Conservation (phyloP, 202 grass and related monocot genomes). For the Eragrostis tef region DNA sequence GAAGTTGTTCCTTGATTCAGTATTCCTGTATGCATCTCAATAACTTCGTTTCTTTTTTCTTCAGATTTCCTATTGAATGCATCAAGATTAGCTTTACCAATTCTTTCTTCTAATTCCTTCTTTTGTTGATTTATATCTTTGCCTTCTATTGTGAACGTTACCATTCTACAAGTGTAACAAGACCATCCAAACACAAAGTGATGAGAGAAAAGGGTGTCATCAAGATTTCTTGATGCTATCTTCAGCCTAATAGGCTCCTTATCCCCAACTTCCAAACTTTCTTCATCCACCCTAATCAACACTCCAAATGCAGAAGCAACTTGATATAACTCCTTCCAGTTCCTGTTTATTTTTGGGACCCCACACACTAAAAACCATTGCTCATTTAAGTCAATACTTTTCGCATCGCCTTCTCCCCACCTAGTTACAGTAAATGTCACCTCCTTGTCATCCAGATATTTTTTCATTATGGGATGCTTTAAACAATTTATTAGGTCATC, state of each 20-base stretch:
- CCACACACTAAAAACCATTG: constrained; percentile 49
- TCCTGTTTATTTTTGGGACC: constrained; percentile 48
- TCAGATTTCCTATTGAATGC: constrained; percentile 3
- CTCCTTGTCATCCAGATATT: constrained; percentile 18
- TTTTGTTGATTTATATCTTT: constrained; percentile 10
- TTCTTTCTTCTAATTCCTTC: constrained; percentile 26
- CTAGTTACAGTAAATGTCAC: constrained; percentile 40
- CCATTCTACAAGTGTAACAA: constrained; percentile 18
- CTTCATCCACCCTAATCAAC: constrained; percentile 46
- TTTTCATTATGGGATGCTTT: constrained; percentile 25
- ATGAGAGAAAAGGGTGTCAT: constrained; percentile 37
- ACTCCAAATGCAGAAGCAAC: constrained; percentile 47
- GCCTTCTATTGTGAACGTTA: constrained; percentile 36
- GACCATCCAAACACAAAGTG: constrained; percentile 42
- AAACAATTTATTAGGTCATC: constrained; percentile 44
- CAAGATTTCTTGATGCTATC: constrained; percentile 20
- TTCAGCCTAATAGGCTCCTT: constrained; percentile 49
- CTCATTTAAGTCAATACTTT: constrained; percentile 31
- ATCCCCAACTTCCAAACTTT: constrained; percentile 43
- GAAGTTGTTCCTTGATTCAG: not conserved
- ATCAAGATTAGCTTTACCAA: constrained; percentile 1
- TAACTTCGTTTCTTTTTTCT: not conserved
- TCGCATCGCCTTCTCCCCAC: constrained; percentile 19
- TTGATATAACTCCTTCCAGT: constrained; percentile 54
- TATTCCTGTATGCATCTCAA: constrained; percentile 22